phyloP scores from a whole-genome alignment of 768 basidiomycete genomes.

The Mycena galopus region DNA sequence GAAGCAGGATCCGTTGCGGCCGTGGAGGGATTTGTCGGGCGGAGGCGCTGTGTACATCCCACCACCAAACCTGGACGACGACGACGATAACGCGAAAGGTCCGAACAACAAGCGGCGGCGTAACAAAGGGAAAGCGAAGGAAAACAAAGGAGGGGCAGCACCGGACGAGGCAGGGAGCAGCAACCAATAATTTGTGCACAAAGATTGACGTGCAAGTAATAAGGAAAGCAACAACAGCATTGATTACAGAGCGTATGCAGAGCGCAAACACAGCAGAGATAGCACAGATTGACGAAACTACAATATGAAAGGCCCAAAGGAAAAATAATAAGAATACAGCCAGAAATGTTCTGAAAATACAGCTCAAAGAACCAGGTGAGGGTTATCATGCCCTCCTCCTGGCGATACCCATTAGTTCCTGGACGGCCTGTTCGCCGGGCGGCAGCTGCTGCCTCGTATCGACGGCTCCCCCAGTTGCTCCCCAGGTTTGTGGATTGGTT shows the following conservation, averaged over 20 bases:
- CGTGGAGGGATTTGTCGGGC: slow-evolving; percentile 59
- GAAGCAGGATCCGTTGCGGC: slow-evolving; percentile 48
- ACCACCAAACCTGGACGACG: slow-evolving; percentile 32
- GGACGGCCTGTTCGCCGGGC: slow-evolving; percentile 5
- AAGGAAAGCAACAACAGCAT: neutral
- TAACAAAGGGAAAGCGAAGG: slow-evolving; percentile 34
- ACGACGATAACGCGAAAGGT: slow-evolving; percentile 7
- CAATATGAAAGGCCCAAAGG: neutral
- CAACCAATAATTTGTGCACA: neutral
- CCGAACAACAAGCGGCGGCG: slow-evolving; percentile 30
- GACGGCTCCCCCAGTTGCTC: neutral
- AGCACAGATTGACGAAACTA: neutral
- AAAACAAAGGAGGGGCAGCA: neutral
- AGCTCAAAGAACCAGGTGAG: neutral
- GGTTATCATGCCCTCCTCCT: neutral
- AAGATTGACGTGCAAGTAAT: neutral
- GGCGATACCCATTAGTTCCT: slow-evolving; percentile 3
- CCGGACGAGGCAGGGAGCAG: neutral
- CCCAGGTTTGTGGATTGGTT: neutral
- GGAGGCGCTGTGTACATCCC: slow-evolving; percentile 54
- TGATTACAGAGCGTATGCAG: slow-evolving; percentile 9
- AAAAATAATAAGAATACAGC: neutral
- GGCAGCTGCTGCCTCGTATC: neutral
- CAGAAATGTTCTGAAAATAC: neutral
- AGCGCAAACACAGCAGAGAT: slow-evolving; percentile 2